phyloP scores from a whole-genome alignment of 192 early-diverging fungal species.

The Coemansia furcata region DNA sequence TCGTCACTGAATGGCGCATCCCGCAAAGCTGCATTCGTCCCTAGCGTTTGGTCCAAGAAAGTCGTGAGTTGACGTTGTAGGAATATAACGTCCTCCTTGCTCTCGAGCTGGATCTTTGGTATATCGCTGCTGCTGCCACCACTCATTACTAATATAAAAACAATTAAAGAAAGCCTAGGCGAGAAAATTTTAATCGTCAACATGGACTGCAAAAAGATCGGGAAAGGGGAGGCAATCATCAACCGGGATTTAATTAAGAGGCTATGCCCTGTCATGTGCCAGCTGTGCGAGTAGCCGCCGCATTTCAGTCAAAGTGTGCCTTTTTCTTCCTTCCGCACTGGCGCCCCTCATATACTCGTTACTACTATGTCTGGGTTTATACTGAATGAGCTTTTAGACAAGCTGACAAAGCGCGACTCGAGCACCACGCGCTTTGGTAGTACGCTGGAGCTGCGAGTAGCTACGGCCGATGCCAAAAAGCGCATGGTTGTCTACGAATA shows the following conservation, averaged over 20 bases:
- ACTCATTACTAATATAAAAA: neutral
- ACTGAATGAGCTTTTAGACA: slow-evolving; percentile 30
- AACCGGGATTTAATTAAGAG: neutral
- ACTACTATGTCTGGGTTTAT: slow-evolving; percentile 32
- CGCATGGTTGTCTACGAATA: slow-evolving; percentile 24
- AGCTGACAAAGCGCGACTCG: slow-evolving; percentile 11
- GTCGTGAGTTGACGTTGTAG: slow-evolving; percentile 34
- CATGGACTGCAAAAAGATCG: neutral
- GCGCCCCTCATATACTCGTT: neutral
- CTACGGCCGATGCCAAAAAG: slow-evolving; percentile 14
- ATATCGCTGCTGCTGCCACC: slow-evolving; percentile 23
- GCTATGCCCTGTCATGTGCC: neutral
- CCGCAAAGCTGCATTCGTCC: slow-evolving; percentile 30
- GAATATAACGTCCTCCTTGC: slow-evolving; percentile 46
- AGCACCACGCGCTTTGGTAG: slow-evolving; percentile 24
- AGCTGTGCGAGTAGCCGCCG: neutral
- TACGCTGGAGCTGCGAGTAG: slow-evolving; percentile 9
- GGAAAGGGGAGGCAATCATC: neutral
- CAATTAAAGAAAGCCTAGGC: neutral
- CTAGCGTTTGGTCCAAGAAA: slow-evolving; percentile 23
- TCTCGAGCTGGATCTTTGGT: slow-evolving; percentile 53
- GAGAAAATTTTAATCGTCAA: neutral
- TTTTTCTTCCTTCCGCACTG: neutral
- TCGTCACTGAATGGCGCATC: slow-evolving; percentile 23
- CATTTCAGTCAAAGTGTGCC: neutral